A percentile compares a stretch with the other conserved stretches of the same genome.
These are phyloP conservation scores for Candida tetrigidarum DNA, from an alignment of 1,139 yeast species.

Conservation along the genomic window DNA sequence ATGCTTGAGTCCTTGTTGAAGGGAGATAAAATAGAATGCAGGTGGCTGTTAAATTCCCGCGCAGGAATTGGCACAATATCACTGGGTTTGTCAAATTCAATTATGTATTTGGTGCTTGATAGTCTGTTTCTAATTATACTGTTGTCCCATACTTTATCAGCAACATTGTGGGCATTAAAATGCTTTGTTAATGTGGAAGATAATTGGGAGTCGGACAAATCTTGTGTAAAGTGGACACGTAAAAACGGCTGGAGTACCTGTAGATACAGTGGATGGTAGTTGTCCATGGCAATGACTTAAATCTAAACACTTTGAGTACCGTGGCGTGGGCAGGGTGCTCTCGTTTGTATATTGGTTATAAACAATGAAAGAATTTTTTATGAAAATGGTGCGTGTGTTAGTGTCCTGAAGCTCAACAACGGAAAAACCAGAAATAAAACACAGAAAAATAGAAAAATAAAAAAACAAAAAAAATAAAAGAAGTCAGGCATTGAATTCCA, in stretches of 20 bases:
- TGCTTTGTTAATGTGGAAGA: conserved; percentile 12
- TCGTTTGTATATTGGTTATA: too few species aligned
- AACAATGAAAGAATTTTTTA: too few species aligned
- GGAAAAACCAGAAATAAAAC: too few species aligned
- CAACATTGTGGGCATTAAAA: conserved; percentile 26
- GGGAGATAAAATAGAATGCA: conserved; percentile 40
- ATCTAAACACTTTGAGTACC: too few species aligned
- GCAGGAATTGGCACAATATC: conserved; percentile 12
- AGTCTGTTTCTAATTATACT: conserved; percentile 42
- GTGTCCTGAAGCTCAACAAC: too few species aligned
- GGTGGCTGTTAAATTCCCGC: conserved; percentile 8
- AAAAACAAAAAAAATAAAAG: not conserved
- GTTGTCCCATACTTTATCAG: conserved; percentile 41
- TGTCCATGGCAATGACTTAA: too few species aligned
- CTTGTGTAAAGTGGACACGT: conserved; percentile 21
- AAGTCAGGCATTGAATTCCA: not conserved
- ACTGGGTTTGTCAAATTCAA: conserved; percentile 18
- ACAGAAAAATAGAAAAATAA: too few species aligned
- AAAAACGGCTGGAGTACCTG: conserved; percentile 42
- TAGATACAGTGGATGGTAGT: conserved; percentile 29
- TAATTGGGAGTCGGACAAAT: conserved; percentile 10
- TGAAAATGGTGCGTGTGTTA: too few species aligned
- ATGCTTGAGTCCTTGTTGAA: conserved; percentile 40
- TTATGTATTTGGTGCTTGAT: conserved; percentile 36
- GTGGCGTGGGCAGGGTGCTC: not conserved